Base-by-base conservation (phyloP, 768 basidiomycete species). In the Rhodotorula taiwanensis region DNA sequence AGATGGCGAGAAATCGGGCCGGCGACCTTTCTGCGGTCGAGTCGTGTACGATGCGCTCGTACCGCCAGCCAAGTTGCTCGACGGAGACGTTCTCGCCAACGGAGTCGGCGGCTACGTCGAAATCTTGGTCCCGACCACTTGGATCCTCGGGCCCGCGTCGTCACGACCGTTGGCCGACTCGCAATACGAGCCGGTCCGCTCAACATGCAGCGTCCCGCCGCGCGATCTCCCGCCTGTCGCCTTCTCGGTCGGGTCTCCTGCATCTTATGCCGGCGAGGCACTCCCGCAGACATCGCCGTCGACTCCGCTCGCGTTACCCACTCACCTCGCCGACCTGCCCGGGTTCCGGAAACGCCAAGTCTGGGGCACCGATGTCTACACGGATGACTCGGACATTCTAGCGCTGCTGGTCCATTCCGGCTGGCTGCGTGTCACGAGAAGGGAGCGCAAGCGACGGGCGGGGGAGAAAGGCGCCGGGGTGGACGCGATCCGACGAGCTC, bases 341-440 rank as follows among this genome's bases (percentile, higher is more conserved):
- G n/a, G 36, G 9, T 23, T 74, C 4, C 61, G 64, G 18, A 68
- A 71, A 43, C 69, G 76, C 30, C 67, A 73, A 21, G 68, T 77
- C 14, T 79, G 78, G 78, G 79, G 79, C 9, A 78, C 77, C 25
- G 77, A 78, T 42, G 76, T 78, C 21, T 79, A 78, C 67, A 79
- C 79, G 23, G 79, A 79, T 69, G 79, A 79, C 59, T 78, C 78
- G 9, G 76, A 78, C 62, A 59, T 78, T 4, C 70, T 77, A 3
- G 72, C 72, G 7, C 63, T 78, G 27, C 70, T 77, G n/a, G 50
- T 78, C 5, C 78, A 79, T 64, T 72, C 74, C 7, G 78, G 78
- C 4, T 78, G 77, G 77, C 43, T 79, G 4, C 57, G 75, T 58
- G 50, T 72, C 13, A 62, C 58, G 60, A 53, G 57, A 25, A 39